A percentile compares a stretch with the other conserved stretches of the same genome.
Conservation (phyloP, 129 eudicot species). For the Flaveria sonorensis region DNA sequence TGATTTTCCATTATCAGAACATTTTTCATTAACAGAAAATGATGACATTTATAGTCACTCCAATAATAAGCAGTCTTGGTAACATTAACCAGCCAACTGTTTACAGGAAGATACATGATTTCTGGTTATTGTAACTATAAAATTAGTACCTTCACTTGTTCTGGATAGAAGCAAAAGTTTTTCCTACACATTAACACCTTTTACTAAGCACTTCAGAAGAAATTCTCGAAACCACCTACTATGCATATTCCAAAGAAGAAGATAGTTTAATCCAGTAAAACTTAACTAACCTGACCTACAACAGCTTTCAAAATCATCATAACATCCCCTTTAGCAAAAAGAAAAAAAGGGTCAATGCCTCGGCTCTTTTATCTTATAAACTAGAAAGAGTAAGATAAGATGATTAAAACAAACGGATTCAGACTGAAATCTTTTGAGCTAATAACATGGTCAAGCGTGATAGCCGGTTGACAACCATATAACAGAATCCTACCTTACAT, state of each 20-base stretch:
- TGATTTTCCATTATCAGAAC: background rate
- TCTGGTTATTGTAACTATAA: background rate
- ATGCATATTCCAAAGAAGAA: slow-evolving; percentile 3
- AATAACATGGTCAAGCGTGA: slow-evolving; percentile 24
- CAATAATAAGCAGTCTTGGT: background rate
- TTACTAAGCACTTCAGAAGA: background rate
- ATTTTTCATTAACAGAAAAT: background rate
- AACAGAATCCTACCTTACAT: slow-evolving; percentile 55
- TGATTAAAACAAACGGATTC: background rate
- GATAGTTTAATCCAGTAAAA: slow-evolving; percentile 15
- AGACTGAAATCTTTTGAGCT: slow-evolving; percentile 1
- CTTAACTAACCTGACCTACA: background rate
- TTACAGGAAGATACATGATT: background rate
- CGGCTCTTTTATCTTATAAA: background rate
- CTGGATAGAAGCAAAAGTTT: too few species aligned
- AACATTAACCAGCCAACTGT: background rate
- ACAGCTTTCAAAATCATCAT: background rate
- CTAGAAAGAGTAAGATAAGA: background rate
- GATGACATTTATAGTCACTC: background rate
- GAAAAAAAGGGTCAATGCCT: background rate
- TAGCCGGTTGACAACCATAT: slow-evolving; percentile 26
- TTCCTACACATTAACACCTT: too few species aligned
- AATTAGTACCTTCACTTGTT: background rate
- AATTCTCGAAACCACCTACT: background rate
- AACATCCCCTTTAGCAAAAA: background rate